Evolutionary conservation across 2,329 filamentous ascomycete genomes (phyloP).

Genomic region (Fusarium sacchari): DNA sequence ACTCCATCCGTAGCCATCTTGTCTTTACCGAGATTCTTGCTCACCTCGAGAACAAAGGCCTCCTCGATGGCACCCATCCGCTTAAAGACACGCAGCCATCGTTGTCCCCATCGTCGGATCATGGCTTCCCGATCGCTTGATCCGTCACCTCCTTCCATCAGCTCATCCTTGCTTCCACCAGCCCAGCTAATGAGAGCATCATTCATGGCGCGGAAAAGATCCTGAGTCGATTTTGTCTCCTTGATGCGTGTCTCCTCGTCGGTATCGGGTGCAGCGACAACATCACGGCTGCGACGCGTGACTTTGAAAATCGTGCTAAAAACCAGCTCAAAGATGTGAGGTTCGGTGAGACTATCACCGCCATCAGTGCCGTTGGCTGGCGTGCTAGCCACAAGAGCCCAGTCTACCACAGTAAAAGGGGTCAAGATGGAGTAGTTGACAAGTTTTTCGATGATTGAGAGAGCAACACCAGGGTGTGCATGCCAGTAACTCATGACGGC

Average conservation of each 20-base stretch:
- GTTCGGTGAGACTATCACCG: constrained; percentile 74
- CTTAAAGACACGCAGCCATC: constrained; percentile 88
- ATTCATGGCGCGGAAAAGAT: constrained; percentile 83
- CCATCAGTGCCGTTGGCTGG: constrained; percentile 62
- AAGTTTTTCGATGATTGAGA: constrained; percentile 94
- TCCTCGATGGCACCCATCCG: constrained; percentile 88
- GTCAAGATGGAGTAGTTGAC: constrained; percentile 97
- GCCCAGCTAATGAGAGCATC: constrained; percentile 80
- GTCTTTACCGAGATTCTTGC: constrained; percentile 35
- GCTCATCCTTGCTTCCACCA: constrained; percentile 75
- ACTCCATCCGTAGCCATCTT: constrained; percentile 33
- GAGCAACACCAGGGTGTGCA: constrained; percentile 88
- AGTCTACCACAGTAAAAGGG: constrained; percentile 85
- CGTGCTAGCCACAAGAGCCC: constrained; percentile 75
- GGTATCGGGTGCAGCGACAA: constrained; percentile 70
- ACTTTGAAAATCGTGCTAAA: constrained; percentile 91
- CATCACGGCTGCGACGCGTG: constrained; percentile 83
- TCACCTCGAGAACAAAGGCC: constrained; percentile 60
- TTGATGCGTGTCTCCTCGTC: constrained; percentile 73
- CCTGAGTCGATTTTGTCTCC: constrained; percentile 79
- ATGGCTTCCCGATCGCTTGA: constrained; percentile 69
- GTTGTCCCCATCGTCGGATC: constrained; percentile 81
- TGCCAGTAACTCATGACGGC: constrained; percentile 94
- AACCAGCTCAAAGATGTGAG: constrained; percentile 90
- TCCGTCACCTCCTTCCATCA: constrained; percentile 75